Evolutionary conservation across 192 early-diverging fungal species (phyloP).

Genomic region (Backusella sp.): DNA sequence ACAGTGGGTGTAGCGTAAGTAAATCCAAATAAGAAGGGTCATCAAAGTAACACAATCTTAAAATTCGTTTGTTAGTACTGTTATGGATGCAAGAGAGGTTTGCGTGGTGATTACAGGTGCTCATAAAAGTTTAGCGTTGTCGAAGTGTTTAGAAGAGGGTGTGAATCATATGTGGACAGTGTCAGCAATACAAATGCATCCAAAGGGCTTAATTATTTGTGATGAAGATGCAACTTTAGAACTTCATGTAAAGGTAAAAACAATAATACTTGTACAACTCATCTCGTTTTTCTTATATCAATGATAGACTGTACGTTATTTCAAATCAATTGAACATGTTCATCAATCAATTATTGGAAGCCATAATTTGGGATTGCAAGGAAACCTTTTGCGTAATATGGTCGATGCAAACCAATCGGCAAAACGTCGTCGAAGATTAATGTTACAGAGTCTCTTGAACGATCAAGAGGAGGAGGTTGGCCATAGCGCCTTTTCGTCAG

Average conservation of each 20-base stretch:
- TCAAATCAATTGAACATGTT: slow-evolving; percentile 85
- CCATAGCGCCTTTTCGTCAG: neutral
- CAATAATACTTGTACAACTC: no score
- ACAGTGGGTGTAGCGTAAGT: slow-evolving; percentile 80
- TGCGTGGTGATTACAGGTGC: slow-evolving; percentile 85
- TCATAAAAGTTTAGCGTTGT: slow-evolving; percentile 57
- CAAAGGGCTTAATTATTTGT: slow-evolving; percentile 80
- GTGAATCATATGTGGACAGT: slow-evolving; percentile 93
- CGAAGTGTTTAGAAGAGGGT: slow-evolving; percentile 49
- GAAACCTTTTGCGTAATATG: slow-evolving; percentile 40
- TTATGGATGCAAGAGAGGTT: slow-evolving; percentile 86
- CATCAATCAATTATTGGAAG: slow-evolving; percentile 72
- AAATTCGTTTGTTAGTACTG: slow-evolving; percentile 50
- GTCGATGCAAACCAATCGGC: slow-evolving; percentile 29
- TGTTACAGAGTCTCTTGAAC: slow-evolving; percentile 28
- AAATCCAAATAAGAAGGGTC: no score
- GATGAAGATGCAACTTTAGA: slow-evolving; percentile 88
- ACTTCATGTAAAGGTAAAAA: slow-evolving; percentile 73
- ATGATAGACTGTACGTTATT: slow-evolving; percentile 83
- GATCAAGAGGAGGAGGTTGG: neutral
- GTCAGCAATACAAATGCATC: slow-evolving; percentile 82
- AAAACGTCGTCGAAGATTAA: slow-evolving; percentile 27
- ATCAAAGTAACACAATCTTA: no score
- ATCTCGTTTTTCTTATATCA: no score
- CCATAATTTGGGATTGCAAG: slow-evolving; percentile 72